Conservation (phyloP, 164 flowering plant species). For the grape (Vitis vinifera) region ASM3070453v1 NC_081822.1:3929001-3929500, state of each 20-base stretch:
- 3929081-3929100: conserved; percentile 37
- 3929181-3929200: conserved; percentile 66
- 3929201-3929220: conserved; percentile 63
- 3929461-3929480: conserved; percentile 84
- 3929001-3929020: conserved; percentile 39
- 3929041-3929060: conserved; percentile 62
- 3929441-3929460: conserved; percentile 78
- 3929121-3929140: conserved; percentile 84
- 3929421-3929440: conserved; percentile 78
- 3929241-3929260: conserved; percentile 51
- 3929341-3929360: too few species aligned
- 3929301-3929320: too few species aligned
- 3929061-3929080: conserved; percentile 62
- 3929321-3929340: too few species aligned
- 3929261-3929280: conserved; percentile 36
- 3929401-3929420: conserved; percentile 32
- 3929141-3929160: conserved; percentile 55
- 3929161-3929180: conserved; percentile 54
- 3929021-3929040: conserved; percentile 48
- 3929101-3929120: conserved; percentile 71
- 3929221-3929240: conserved; percentile 9
- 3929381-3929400: too few species aligned
- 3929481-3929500: conserved; percentile 71
- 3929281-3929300: conserved; percentile 34
- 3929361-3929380: too few species aligned